Base-by-base conservation (phyloP, 179 eudicot species). In the Nepenthes alata region DNA sequence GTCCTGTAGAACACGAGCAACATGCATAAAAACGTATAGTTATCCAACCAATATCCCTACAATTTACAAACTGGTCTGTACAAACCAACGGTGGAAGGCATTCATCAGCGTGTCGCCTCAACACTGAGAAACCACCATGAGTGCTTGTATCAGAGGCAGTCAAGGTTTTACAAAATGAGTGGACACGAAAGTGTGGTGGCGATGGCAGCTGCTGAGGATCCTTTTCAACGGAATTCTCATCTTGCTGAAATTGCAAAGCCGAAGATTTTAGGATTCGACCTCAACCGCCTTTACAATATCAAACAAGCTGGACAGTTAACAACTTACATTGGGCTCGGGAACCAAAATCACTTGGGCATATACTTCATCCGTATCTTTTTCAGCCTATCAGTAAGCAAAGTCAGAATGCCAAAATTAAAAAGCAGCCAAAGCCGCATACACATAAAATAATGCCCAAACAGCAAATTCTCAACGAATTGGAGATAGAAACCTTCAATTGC, bases 121-220 rank as follows among this genome's bases (percentile, higher is more conserved):
- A 71, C 62, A 93, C 98, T 0, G 98, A 93, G 74, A 93, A 93
- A 35, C 98, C 98, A 38, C 98, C 98, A 64, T 93, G 96, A 63
- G 98, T 86, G 77, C 98, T 93, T 3, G 98, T 93, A 57, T 93
- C 96, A 0, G 98, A 93, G 39, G 98, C 98, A 9, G 98, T 93
- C 66, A 93, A 71, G 35, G 96, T 89, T 71, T 93, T 93, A 68
- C 96, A 93, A 58, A 93, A 89, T 2, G 98, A 89, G 71, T 85
- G 86, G 13, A 93, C 98, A 62, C 72, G 90, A 78, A 83, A 86
- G 11, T 76, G 78, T 2, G 84, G 71, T 36, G 72, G 80, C 38
- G 85, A 68, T 7, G 85, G 75, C 2, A 79, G 83, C 11, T 60
- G 83, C 11, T 60, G 60, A 6, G 85, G 63, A 54, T 81, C 88